A percentile compares a stretch with the other conserved stretches of the same genome.
These are phyloP conservation scores for Eruca vesicaria DNA, from an alignment of 441 rosid species.

Conservation along the genomic window DNA sequence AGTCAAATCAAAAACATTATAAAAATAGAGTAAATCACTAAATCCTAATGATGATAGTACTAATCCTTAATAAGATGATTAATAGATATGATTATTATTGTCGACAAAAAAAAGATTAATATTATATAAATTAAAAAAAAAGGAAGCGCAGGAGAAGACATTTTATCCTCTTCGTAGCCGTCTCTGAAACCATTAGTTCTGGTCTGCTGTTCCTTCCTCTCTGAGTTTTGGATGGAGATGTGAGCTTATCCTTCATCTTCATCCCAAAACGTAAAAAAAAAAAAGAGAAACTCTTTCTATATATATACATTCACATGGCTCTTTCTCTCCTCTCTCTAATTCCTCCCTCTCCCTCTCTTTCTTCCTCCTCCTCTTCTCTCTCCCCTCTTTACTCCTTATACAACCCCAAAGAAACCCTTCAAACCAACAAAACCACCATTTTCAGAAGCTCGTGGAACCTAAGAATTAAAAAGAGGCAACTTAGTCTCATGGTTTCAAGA, in stretches of 20 bases:
- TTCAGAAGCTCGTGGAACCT: conserved; percentile 19
- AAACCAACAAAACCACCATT: conserved; percentile 7
- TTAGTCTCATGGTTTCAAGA: conserved; percentile 33
- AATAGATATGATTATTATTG: background rate
- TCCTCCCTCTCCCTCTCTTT: conserved; percentile 29
- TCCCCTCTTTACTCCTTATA: conserved; percentile 33
- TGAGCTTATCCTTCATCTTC: conserved; percentile 17
- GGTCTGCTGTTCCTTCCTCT: conserved; percentile 45
- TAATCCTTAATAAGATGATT: background rate
- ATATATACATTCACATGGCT: conserved; percentile 8
- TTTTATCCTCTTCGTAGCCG: conserved; percentile 13
- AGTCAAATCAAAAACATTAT: background rate
- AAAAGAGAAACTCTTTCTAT: background rate
- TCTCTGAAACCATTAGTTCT: conserved; percentile 23
- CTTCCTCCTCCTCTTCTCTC: conserved; percentile 46
- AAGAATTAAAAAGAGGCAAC: conserved; percentile 12
- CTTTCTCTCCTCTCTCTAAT: conserved; percentile 19
- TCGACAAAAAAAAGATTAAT: too few species aligned
- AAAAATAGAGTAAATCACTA: too few species aligned
- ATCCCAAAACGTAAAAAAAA: background rate
- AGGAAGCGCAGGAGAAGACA: background rate
- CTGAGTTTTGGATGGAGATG: conserved; percentile 30
- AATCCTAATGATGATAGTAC: too few species aligned
- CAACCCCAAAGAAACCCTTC: conserved; percentile 1
- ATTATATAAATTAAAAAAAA: background rate